Percentiles rank a stretch among this genome's conserved stretches.
phyloP scores from a whole-genome alignment of 345 rosid genomes.

The Eucalyptus marginata region DNA sequence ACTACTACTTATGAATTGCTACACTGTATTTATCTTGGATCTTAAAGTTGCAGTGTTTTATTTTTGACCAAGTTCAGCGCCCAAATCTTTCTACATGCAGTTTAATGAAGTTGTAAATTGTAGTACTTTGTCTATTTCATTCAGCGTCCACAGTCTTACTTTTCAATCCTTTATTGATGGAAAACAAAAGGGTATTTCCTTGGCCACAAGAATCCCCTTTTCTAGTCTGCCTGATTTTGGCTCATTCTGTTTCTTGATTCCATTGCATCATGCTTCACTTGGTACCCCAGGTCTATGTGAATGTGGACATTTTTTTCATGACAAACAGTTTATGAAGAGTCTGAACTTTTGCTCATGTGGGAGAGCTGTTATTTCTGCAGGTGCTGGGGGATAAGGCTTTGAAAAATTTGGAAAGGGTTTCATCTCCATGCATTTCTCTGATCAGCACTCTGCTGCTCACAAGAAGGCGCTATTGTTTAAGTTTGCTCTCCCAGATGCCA shows the following conservation, averaged over 20 bases:
- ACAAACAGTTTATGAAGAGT: not conserved
- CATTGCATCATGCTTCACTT: not conserved
- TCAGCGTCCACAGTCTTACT: not conserved
- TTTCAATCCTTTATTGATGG: not conserved
- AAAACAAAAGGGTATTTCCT: not conserved
- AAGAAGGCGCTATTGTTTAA: constrained; percentile 82
- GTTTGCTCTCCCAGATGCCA: constrained; percentile 78
- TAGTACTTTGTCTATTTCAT: not conserved
- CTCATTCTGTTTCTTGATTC: not conserved
- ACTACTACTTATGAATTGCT: not conserved
- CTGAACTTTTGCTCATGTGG: not conserved
- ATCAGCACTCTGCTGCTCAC: constrained; percentile 68
- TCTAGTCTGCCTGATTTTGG: not conserved
- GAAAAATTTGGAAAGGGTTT: constrained; percentile 80
- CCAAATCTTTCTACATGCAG: not conserved
- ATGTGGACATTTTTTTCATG: not conserved
- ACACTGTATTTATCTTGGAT: not conserved
- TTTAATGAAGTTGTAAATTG: not conserved
- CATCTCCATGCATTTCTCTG: constrained; percentile 93
- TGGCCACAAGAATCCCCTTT: not conserved
- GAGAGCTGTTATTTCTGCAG: constrained; percentile 15
- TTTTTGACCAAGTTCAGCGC: not conserved
- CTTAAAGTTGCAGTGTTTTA: not conserved
- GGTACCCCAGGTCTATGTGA: not conserved
- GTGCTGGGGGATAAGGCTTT: constrained; percentile 86